Base-by-base conservation (phyloP, 2,329 filamentous ascomycete species). In the Thermoascus crustaceus region DNA sequence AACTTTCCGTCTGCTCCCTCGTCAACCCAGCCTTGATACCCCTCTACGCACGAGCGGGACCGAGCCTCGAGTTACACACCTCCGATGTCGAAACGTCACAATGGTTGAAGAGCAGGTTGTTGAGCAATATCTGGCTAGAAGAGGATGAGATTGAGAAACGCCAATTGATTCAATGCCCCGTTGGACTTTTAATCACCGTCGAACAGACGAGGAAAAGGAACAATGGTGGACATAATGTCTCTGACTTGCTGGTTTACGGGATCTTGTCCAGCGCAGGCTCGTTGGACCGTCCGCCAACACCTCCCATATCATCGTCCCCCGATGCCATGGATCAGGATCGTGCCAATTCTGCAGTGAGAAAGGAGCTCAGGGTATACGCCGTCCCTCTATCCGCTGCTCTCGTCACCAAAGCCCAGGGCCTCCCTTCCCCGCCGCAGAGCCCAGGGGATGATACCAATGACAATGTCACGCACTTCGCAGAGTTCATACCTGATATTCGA, bases 1-100 rank as follows among this genome's bases (percentile, higher is more conserved):
- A 42, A 13, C 50, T 66, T 7, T 45, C 41, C 13, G 38, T 64
- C 17, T 50, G 49, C 20, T 52, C 52, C 39, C 60, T 62, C 20
- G 60, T 65, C 18, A 60, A 64, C 19, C 61, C 61, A 5, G 48
- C 54, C n/a, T 47, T 61, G 7, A 55, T 66, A 18, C 62, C 62
- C 19, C 47, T 64, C 4, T 57, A 61, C 38, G 59, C 57, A n/a
- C 56, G 61, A 31, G 53, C 51, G 5, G 61, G 61, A 7, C 58
- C 60, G 4, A 58, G 52, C 25, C 55, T 66, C 13, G 61, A 66
- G 47, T 35, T 64, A 21, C 60, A 64, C 40, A 53, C 56, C 5
- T 48, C 39, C 4, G 46, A 60, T 36, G 29, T 41, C 11, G 42
- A 46, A 26, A 57, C 57, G 3, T 52, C 54, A 27, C 50, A 57